A percentile compares a stretch with the other conserved stretches of the same genome.
These are phyloP conservation scores for Melampsora abietis-canadensis DNA, from an alignment of 1,284 basidiomycete species.

Conservation along the genomic window DNA sequence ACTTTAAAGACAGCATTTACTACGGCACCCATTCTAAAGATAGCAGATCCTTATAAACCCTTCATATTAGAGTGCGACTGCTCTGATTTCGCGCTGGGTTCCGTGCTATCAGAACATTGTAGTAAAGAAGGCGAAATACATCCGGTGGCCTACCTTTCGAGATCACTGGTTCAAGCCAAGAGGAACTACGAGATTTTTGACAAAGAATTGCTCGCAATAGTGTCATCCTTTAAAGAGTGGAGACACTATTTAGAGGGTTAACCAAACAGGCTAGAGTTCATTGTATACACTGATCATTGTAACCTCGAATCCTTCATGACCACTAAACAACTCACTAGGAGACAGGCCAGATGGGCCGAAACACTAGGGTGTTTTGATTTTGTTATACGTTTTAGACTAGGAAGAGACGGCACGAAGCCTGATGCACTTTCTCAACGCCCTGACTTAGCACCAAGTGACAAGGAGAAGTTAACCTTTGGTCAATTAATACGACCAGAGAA, in stretches of 20 bases:
- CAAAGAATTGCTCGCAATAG: constrained; percentile 4
- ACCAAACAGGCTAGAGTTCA: background rate
- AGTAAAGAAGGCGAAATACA: constrained; percentile 17
- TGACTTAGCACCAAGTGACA: background rate
- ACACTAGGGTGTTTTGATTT: too few species aligned
- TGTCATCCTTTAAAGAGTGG: constrained; percentile 10
- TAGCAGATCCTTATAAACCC: constrained; percentile 8
- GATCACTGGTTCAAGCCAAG: constrained; percentile 30
- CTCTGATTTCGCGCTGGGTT: constrained; percentile 43
- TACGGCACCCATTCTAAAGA: background rate
- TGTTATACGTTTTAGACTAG: too few species aligned
- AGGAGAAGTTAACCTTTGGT: too few species aligned
- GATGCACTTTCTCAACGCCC: background rate
- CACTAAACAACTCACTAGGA: too few species aligned
- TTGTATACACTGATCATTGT: constrained; percentile 1
- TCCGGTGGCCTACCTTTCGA: constrained; percentile 36
- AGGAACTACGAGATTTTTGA: constrained; percentile 12
- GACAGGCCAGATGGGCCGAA: background rate
- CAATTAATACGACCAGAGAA: too few species aligned
- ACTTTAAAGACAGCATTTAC: background rate
- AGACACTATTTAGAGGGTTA: constrained; percentile 4
- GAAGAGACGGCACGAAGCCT: background rate
- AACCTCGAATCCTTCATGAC: constrained; percentile 13
- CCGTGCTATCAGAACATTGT: constrained; percentile 38
- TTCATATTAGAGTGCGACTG: constrained; percentile 52